phyloP scores from a whole-genome alignment of 331 rosid species.

The Pyracantha coccinea region DNA sequence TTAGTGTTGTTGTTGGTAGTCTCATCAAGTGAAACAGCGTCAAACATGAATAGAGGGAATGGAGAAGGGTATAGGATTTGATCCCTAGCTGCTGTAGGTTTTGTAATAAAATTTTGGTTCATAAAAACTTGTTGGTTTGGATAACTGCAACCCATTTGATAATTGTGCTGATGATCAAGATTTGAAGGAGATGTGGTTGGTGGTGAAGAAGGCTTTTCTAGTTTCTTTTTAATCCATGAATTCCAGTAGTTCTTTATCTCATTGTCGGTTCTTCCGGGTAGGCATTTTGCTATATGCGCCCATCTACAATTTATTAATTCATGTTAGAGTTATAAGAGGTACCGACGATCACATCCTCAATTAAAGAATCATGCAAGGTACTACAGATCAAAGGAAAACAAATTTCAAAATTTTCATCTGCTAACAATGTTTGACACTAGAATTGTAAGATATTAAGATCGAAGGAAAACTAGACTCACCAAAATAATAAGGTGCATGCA shows the following conservation, averaged over 20 bases:
- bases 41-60: constrained; percentile 53
- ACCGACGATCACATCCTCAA: neutral
- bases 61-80: constrained; percentile 17
- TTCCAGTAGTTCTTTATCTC: constrained; percentile 93
- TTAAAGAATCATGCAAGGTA: neutral
- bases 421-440: neutral
- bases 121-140: constrained; percentile 36
- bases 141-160: constrained; percentile 25
- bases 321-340: neutral
- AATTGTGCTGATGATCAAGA: neutral
- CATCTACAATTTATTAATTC: constrained; percentile 42
- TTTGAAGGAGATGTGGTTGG: neutral
- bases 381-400: neutral
- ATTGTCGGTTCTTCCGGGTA: constrained; percentile 87
- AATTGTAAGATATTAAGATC: neutral
- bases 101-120: constrained; percentile 35
- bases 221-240: constrained; percentile 87
- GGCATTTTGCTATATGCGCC: constrained; percentile 92
- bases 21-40: constrained; percentile 23
- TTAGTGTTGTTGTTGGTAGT: neutral
- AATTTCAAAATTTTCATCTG: neutral
- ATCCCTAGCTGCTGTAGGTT: neutral
- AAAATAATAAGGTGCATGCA: neutral
- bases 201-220: constrained; percentile 44
- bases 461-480: neutral